Base-by-base conservation (phyloP, 305 asterid species). In the Fraxinus baroniana region DNA sequence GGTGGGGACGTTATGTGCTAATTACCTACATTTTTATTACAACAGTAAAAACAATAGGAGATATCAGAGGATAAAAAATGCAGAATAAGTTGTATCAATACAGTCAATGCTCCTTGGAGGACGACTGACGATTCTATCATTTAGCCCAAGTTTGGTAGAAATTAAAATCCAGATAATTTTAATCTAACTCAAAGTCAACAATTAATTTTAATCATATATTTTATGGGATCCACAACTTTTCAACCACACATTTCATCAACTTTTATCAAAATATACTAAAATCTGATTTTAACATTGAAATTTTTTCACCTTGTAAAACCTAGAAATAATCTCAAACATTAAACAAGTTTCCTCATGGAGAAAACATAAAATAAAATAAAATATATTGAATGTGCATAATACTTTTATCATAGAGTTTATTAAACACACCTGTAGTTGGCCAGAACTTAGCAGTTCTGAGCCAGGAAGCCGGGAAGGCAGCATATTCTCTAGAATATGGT, bases 391-490 rank as follows among this genome's bases (percentile, higher is more conserved):
- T 12, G 55, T 44, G 55, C 55, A 32, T 44, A 12, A 44, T 41
- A 41, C 7, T 49, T 15, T 49, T 15, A 49, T 49, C 22, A 49
- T 49, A 49, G 62, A 49, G 60, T 49, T 46, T 46, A 13, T 46
- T 46, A 64, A 22, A 86, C 88, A 37, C 20, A 94, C 98, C 97
- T 84, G 97, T 94, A 66, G 94, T 85, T 78, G 98, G 98, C 98
- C 98, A 95, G 94, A 94, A 95, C 91, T 93, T 95, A 78, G 97
- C 95, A 83, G 89, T 77, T 87, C 90, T 91, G 84, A 95, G 98
- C 98, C 98, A 95, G 26, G 94, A 66, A 79, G 97, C 98, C 75
- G 98, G 98, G 91, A 88, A 95, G 62, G 98, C 98, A 73, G 98
- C 98, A 78, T 92, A 94, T 86, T 95, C 98, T 76, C 98, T 89